These are phyloP conservation scores for Monosporozyma yasuniensis DNA, from an alignment of 805 yeast genomes.

Conservation along the genomic window DNA sequence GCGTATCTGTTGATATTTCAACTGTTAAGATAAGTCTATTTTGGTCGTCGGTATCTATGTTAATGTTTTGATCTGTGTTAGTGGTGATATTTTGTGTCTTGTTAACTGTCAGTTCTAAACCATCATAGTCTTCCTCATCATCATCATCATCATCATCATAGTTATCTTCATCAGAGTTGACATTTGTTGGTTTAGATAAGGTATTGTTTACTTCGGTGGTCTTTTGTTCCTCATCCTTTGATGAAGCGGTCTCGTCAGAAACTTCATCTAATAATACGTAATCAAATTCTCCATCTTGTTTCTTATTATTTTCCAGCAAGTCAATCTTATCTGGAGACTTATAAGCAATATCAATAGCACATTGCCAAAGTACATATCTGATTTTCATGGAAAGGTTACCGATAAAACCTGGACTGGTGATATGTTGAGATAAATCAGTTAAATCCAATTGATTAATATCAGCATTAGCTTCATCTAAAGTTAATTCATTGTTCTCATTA, in stretches of 20 bases:
- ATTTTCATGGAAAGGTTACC: constrained; percentile 54
- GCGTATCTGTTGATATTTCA: constrained; percentile 30
- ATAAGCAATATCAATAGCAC: constrained; percentile 32
- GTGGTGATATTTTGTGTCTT: not conserved
- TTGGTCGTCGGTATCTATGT: constrained; percentile 11
- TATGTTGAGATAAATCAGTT: constrained; percentile 32
- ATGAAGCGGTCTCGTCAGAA: not conserved
- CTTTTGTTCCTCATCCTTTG: constrained; percentile 1
- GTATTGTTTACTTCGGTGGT: not conserved
- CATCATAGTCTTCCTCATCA: constrained; percentile 7
- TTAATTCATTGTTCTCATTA: constrained; percentile 6
- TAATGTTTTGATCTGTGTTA: constrained; percentile 4
- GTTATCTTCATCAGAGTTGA: constrained; percentile 7
- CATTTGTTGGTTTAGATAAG: not conserved
- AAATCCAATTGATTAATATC: constrained; percentile 35
- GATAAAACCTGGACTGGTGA: constrained; percentile 39
- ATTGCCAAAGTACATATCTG: constrained; percentile 64
- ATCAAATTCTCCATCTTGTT: constrained; percentile 7
- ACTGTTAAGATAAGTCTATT: constrained; percentile 22
- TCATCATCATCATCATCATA: constrained; percentile 12
- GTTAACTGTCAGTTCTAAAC: not conserved
- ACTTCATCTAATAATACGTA: constrained; percentile 11
- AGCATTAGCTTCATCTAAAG: constrained; percentile 16
- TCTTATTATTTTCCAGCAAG: constrained; percentile 21
- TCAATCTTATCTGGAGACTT: constrained; percentile 28